These are phyloP conservation scores for Asparagopsis taxiformis DNA, from an alignment of 31 red algal species.

Conservation along the genomic window DNA sequence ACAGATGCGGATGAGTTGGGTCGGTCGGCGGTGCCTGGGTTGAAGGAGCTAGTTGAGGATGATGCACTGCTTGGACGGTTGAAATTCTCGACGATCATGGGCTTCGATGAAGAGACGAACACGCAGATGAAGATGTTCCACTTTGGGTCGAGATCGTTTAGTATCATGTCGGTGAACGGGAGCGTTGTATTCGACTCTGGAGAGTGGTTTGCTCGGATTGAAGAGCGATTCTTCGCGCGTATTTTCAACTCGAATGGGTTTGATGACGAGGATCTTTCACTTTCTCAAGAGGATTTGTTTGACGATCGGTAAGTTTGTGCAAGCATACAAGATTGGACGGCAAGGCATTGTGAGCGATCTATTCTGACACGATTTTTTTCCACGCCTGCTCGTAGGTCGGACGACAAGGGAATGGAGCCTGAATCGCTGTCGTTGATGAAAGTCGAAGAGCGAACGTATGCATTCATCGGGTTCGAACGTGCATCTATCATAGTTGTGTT, in stretches of 20 bases:
- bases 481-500: slow-evolving; percentile 67
- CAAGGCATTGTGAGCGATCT: no score
- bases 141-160: slow-evolving; percentile 74
- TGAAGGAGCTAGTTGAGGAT: slow-evolving; percentile 51
- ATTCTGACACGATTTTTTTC: no score
- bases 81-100: slow-evolving; percentile 46
- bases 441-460: slow-evolving; percentile 27
- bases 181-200: slow-evolving; percentile 76
- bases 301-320: slow-evolving; percentile 54
- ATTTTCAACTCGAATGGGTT: slow-evolving; percentile 76
- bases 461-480: slow-evolving; percentile 69
- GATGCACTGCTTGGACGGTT: slow-evolving; percentile 62
- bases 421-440: slow-evolving; percentile 60
- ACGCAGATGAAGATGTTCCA: slow-evolving; percentile 68
- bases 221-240: slow-evolving; percentile 39
- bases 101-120: slow-evolving; percentile 60
- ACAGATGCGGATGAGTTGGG: slow-evolving; percentile 57
- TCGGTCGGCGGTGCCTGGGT: slow-evolving; percentile 22
- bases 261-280: slow-evolving; percentile 30
- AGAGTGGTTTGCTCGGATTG: slow-evolving; percentile 75
- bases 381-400: slow-evolving; percentile 44
- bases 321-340: no score
- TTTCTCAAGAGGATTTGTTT: slow-evolving; percentile 42
- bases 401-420: slow-evolving; percentile 83
- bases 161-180: slow-evolving; percentile 54